Conservation (phyloP, 2,329 filamentous ascomycete genomes). For the Aspergillus uvarum region DNA sequence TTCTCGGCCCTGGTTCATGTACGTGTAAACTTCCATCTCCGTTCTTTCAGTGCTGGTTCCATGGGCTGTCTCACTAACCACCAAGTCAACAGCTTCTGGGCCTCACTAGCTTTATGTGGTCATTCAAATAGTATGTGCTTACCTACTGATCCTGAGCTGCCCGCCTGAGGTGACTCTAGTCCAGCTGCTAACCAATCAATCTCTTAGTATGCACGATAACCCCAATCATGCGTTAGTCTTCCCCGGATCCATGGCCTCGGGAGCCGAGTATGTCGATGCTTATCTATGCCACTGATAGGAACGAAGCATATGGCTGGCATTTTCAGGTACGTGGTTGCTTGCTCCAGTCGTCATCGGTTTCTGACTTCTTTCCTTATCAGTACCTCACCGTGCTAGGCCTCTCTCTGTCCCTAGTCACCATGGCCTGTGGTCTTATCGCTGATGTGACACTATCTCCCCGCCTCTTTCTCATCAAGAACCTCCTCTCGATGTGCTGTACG, state of each 20-base stretch:
- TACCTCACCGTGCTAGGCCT: slow-evolving; percentile 65
- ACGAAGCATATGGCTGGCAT: slow-evolving; percentile 64
- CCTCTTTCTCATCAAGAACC: slow-evolving; percentile 59
- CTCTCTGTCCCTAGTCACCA: slow-evolving; percentile 55
- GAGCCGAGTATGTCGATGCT: slow-evolving; percentile 1
- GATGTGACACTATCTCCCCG: slow-evolving; percentile 54
- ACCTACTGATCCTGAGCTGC: background rate
- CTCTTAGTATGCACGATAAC: slow-evolving; percentile 41
- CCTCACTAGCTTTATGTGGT: slow-evolving; percentile 44
- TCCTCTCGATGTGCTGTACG: slow-evolving; percentile 56
- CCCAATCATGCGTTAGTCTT: slow-evolving; percentile 43
- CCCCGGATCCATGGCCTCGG: background rate
- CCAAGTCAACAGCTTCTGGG: slow-evolving; percentile 36
- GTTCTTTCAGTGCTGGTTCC: slow-evolving; percentile 4
- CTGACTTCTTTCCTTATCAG: slow-evolving; percentile 28
- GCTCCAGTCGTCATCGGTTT: background rate
- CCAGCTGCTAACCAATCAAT: slow-evolving; percentile 8
- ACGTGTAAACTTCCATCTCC: slow-evolving; percentile 12
- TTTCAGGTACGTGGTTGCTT: slow-evolving; percentile 38
- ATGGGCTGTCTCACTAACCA: slow-evolving; percentile 18
- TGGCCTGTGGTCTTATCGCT: slow-evolving; percentile 54
- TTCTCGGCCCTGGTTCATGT: slow-evolving; percentile 48
- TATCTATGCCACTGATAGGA: slow-evolving; percentile 37
- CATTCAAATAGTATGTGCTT: slow-evolving; percentile 45
- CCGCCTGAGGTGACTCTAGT: background rate